Conservation (phyloP, 2,329 filamentous ascomycete genomes). For the Phaeosphaeriaceae sp. region DNA sequence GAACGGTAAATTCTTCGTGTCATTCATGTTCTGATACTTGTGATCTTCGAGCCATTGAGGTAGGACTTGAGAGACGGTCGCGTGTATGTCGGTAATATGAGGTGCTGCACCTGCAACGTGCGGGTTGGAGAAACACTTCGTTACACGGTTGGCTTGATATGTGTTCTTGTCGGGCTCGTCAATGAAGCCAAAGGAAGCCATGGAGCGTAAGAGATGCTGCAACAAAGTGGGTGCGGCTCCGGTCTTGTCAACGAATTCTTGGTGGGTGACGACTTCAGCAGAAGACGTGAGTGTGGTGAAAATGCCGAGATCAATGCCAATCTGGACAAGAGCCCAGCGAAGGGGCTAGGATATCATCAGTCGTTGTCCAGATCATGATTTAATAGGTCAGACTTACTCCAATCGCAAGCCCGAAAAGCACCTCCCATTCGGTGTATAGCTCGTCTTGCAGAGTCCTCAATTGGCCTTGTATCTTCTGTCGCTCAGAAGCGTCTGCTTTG, state of each 20-base stretch:
- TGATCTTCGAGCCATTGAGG: constrained; percentile 42
- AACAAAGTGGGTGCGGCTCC: constrained; percentile 36
- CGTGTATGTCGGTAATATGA: constrained; percentile 31
- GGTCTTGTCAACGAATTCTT: constrained; percentile 28
- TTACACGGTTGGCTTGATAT: constrained; percentile 40
- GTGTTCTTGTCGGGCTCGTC: constrained; percentile 34
- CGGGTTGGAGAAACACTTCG: constrained; percentile 33
- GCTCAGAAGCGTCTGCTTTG: constrained; percentile 22
- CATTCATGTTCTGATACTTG: constrained; percentile 31
- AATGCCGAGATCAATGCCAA: constrained; percentile 28
- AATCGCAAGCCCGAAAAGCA: constrained; percentile 22
- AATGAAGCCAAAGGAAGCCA: constrained; percentile 42
- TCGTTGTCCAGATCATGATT: not conserved
- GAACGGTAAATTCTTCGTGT: constrained; percentile 35
- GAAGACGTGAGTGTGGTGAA: constrained; percentile 24
- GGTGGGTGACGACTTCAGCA: constrained; percentile 13
- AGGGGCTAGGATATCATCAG: constrained; percentile 13
- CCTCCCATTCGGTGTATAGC: constrained; percentile 33
- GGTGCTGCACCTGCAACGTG: constrained; percentile 35
- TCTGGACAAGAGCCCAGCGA: constrained; percentile 30
- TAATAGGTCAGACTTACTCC: constrained; percentile 12
- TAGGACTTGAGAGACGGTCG: constrained; percentile 29
- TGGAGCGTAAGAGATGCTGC: constrained; percentile 43
- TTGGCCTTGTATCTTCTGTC: constrained; percentile 30
- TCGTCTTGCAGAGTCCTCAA: constrained; percentile 36